Evolutionary conservation across 768 basidiomycete genomes (phyloP).

Genomic region (Suillus alpinus): DNA sequence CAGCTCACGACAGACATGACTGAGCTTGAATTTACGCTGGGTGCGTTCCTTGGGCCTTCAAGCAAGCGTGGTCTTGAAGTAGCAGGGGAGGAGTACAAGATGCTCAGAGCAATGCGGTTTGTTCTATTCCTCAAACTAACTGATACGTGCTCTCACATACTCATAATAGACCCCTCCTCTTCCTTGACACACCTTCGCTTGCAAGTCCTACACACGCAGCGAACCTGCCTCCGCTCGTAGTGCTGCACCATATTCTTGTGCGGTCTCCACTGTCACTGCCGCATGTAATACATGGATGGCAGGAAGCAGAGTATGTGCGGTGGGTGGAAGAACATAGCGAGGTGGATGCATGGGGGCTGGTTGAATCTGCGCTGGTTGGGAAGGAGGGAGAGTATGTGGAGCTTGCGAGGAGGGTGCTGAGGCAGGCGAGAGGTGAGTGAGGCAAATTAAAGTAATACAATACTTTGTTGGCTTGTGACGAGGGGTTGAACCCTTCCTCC

Average conservation of each 20-base stretch:
- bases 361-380: conserved; percentile 61
- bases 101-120: conserved; percentile 83
- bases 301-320: conserved; percentile 91
- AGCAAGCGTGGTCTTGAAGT: conserved; percentile 66
- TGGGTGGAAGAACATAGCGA: conserved; percentile 93
- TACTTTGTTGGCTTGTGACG: background rate
- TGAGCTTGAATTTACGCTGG: conserved; percentile 89
- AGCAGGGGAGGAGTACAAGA: conserved; percentile 85
- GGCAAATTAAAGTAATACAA: background rate
- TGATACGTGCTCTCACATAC: background rate
- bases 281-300: conserved; percentile 89
- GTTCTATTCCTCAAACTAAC: conserved; percentile 17
- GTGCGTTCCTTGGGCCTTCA: conserved; percentile 65
- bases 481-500: background rate
- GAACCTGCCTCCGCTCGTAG: conserved; percentile 82
- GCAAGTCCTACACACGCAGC: conserved; percentile 62
- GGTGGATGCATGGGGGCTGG: conserved; percentile 73
- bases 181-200: conserved; percentile 76
- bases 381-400: conserved; percentile 52
- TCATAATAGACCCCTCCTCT: conserved; percentile 70
- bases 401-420: conserved; percentile 67
- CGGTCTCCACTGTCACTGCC: conserved; percentile 84
- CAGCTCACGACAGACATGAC: conserved; percentile 97
- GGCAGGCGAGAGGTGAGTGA: conserved; percentile 30
- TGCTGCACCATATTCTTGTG: conserved; percentile 90